Percentiles rank a stretch among this genome's conserved stretches.
Evolutionary conservation across 345 rosid genomes (phyloP).

Genomic region (Erucastrum elatum): DNA sequence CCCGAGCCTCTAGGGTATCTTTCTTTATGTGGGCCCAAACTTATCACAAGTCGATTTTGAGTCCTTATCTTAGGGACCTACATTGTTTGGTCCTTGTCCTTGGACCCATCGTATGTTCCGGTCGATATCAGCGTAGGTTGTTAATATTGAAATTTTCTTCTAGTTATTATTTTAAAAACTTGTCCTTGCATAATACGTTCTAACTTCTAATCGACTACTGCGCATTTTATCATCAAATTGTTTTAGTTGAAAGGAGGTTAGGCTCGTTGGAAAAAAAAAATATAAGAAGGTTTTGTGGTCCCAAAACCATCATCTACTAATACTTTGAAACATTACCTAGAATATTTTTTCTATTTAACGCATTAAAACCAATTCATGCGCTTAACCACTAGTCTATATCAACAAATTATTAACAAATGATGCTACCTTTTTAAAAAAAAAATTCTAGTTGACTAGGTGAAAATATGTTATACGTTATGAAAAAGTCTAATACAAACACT

Average conservation of each 20-base stretch:
- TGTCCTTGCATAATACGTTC: not conserved
- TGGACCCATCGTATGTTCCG: conserved; percentile 31
- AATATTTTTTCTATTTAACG: not conserved
- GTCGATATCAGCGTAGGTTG: not conserved
- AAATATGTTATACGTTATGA: not conserved
- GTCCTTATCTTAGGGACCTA: conserved; percentile 3
- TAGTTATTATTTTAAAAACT: not conserved
- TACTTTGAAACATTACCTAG: not conserved
- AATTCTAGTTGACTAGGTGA: not conserved
- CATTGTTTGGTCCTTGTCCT: conserved; percentile 30
- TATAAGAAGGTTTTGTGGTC: not conserved
- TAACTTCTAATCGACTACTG: not conserved
- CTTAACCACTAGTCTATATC: not conserved
- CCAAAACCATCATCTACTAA: not conserved
- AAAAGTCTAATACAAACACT: too few species aligned
- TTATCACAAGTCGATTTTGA: conserved; percentile 27
- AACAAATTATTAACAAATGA: not conserved
- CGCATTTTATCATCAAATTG: not conserved
- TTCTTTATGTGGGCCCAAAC: conserved; percentile 10
- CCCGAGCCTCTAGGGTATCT: not conserved
- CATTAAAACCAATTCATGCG: not conserved
- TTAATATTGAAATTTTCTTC: not conserved
- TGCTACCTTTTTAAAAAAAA: too few species aligned
- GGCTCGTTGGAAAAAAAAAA: not conserved
- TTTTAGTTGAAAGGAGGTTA: not conserved